These are phyloP conservation scores for Exophiala sideris DNA, from an alignment of 2,329 filamentous ascomycete genomes.

Conservation along the genomic window DNA sequence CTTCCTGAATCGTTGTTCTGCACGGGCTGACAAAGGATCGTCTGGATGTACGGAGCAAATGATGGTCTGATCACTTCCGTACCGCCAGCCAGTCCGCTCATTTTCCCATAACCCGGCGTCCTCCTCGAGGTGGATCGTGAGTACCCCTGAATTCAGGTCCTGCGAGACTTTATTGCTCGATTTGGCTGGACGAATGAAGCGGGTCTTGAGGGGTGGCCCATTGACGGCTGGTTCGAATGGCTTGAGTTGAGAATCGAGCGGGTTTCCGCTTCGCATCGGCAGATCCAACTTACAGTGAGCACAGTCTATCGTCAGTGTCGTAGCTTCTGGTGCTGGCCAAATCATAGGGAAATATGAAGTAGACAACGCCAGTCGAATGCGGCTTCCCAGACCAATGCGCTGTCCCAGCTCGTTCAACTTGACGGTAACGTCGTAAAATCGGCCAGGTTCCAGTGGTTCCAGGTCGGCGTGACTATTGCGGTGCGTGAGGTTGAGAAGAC, in stretches of 20 bases:
- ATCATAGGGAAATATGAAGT: conserved; percentile 14
- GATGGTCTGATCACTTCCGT: conserved; percentile 10
- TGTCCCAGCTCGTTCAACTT: conserved; percentile 13
- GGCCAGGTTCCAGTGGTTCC: conserved; percentile 4
- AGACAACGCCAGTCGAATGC: conserved; percentile 10
- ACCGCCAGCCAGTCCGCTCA: conserved; percentile 9
- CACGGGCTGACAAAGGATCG: conserved; percentile 11
- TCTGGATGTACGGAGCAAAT: conserved; percentile 8
- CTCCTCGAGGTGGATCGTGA: conserved; percentile 2
- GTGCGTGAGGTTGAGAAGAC: conserved; percentile 12
- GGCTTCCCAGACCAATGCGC: conserved; percentile 9
- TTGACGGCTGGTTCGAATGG: conserved; percentile 5
- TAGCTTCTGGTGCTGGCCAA: conserved; percentile 13
- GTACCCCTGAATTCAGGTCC: conserved; percentile 2
- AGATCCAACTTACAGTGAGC: conserved; percentile 5
- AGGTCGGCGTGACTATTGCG: conserved; percentile 5
- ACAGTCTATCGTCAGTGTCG: conserved; percentile 14
- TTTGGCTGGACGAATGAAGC: not conserved
- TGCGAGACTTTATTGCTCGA: conserved; percentile 5
- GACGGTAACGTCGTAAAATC: conserved; percentile 6
- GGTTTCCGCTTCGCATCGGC: not conserved
- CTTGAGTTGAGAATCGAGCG: not conserved
- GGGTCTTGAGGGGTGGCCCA: conserved; percentile 1
- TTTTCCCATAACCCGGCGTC: conserved; percentile 5
- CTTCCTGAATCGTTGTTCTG: conserved; percentile 8